Evolutionary conservation across 148 eudicot genomes (phyloP).

Genomic region (Rhododendron henanense): DNA sequence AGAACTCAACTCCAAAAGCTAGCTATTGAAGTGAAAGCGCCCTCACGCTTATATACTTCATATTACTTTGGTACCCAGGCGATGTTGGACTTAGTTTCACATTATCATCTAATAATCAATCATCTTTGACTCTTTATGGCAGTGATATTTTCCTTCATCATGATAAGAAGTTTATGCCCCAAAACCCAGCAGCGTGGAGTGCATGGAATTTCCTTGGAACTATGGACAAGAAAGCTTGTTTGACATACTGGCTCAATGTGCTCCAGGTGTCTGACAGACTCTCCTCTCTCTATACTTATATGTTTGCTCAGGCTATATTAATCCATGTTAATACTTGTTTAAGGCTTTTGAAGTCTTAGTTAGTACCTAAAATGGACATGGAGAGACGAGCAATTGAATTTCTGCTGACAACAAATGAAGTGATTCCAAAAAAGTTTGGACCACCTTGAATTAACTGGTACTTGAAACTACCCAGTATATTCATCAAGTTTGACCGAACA

Average conservation of each 20-base stretch:
- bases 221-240: constrained; percentile 54
- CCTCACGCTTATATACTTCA: neutral
- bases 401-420: neutral
- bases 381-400: neutral
- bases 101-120: constrained; percentile 14
- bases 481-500: neutral
- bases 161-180: constrained; percentile 81
- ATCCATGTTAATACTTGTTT: neutral
- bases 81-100: neutral
- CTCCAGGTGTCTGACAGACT: constrained; percentile 61
- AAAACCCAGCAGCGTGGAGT: constrained; percentile 91
- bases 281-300: neutral
- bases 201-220: constrained; percentile 92
- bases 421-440: neutral
- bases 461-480: neutral
- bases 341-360: neutral
- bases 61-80: neutral
- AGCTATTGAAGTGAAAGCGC: neutral
- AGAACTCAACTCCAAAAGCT: neutral
- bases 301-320: neutral
- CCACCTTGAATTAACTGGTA: neutral
- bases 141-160: constrained; percentile 90
- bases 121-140: constrained; percentile 33
- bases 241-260: constrained; percentile 97
- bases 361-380: neutral